Conservation (phyloP, 2,329 filamentous ascomycete genomes). For the Westerdykella ornata region DNA sequence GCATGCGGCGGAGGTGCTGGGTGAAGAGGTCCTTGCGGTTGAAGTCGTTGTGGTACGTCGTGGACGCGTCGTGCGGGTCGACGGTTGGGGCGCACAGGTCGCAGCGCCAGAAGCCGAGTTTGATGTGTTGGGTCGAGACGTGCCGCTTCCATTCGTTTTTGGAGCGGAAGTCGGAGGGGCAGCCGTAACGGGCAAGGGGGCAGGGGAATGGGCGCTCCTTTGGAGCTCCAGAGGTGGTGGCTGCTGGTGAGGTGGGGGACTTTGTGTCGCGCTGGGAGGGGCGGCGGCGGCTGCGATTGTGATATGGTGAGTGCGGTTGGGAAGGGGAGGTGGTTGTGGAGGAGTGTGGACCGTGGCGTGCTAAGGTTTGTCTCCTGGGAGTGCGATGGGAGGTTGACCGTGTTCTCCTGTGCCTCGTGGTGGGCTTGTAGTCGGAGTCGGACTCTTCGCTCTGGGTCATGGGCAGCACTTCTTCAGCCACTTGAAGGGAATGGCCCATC, state of each 20-base stretch:
- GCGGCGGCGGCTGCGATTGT: not conserved
- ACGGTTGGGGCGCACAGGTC: conserved; percentile 50
- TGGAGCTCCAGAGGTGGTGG: conserved; percentile 5
- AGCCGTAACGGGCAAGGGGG: conserved; percentile 72
- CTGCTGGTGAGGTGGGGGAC: conserved; percentile 2
- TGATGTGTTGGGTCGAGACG: conserved; percentile 70
- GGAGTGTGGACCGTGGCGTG: conserved; percentile 15
- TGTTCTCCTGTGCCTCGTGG: conserved; percentile 17
- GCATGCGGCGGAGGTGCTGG: conserved; percentile 83
- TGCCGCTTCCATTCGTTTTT: conserved; percentile 98
- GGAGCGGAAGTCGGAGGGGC: conserved; percentile 61
- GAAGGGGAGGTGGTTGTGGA: conserved; percentile 1
- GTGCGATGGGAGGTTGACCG: conserved; percentile 9
- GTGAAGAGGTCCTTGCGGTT: conserved; percentile 90
- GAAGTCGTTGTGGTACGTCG: conserved; percentile 55
- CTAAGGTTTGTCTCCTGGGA: not conserved
- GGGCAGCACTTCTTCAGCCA: conserved; percentile 35
- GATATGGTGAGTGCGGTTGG: not conserved
- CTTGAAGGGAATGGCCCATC: conserved; percentile 23
- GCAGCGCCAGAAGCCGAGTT: conserved; percentile 69
- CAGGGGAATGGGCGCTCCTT: conserved; percentile 59
- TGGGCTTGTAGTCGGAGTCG: conserved; percentile 34
- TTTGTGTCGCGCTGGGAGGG: not conserved
- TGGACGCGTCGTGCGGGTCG: conserved; percentile 24
- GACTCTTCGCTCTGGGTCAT: conserved; percentile 25